Conservation (phyloP, 192 early-diverging fungal species). For the Coemansia sp. region DNA sequence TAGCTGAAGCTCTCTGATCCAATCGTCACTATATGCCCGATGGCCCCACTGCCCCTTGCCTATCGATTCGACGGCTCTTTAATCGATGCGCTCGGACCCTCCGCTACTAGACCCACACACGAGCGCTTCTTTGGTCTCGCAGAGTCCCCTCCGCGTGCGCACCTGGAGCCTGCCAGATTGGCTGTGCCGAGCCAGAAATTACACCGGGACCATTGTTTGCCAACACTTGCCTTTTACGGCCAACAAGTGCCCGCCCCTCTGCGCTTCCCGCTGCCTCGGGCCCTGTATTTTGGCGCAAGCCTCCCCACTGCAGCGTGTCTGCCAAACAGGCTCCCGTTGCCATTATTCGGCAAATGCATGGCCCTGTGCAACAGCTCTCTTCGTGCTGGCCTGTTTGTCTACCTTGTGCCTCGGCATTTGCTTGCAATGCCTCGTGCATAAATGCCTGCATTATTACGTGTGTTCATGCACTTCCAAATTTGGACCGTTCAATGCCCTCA, state of each 20-base stretch:
- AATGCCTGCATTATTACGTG: neutral
- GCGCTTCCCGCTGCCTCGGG: neutral
- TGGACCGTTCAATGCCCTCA: neutral
- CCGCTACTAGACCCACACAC: neutral
- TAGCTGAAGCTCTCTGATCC: neutral
- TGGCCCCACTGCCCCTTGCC: neutral
- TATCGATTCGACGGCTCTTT: neutral
- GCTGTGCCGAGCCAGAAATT: neutral
- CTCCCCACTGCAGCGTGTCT: neutral
- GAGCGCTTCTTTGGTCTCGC: neutral
- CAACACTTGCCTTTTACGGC: neutral
- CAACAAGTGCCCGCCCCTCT: neutral
- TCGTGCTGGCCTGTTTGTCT: neutral
- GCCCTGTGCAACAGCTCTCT: neutral
- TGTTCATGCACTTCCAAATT: neutral
- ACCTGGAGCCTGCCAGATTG: neutral
- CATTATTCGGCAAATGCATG: neutral
- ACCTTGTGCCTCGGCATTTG: neutral
- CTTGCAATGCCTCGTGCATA: neutral
- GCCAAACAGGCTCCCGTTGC: neutral
- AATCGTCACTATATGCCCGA: neutral
- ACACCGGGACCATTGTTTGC: neutral
- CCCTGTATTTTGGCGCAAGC: neutral
- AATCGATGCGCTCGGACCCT: slow-evolving; percentile 4
- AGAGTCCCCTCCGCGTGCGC: neutral